Conservation (phyloP, 352 stramenopile species). For the Aphanomyces euteiches region DNA sequence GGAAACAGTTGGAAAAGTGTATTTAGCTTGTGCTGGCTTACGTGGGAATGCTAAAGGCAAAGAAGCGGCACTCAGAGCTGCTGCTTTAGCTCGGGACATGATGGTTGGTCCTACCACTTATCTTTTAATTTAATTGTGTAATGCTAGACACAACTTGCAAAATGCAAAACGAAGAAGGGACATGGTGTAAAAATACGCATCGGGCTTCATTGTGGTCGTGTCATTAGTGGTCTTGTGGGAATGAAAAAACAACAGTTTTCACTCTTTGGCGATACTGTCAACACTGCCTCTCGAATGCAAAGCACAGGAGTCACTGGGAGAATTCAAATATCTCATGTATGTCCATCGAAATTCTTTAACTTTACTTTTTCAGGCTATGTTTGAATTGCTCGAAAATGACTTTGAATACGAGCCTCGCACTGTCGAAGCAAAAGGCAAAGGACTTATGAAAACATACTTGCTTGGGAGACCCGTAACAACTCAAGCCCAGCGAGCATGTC, state of each 20-base stretch:
- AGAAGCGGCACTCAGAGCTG: conserved; percentile 66
- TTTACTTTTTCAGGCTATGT: conserved; percentile 39
- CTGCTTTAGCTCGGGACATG: conserved; percentile 79
- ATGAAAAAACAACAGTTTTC: conserved; percentile 92
- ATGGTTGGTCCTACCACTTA: conserved; percentile 25
- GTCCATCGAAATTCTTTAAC: not conserved
- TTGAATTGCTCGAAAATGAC: conserved; percentile 69
- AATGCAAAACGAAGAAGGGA: conserved; percentile 67
- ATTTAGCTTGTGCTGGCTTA: conserved; percentile 82
- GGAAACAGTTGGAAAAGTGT: conserved; percentile 90
- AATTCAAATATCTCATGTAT: conserved; percentile 71
- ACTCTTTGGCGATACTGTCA: conserved; percentile 92
- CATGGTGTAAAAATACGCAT: conserved; percentile 86
- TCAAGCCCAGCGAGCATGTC: conserved; percentile 50
- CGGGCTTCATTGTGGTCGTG: conserved; percentile 85
- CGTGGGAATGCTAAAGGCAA: conserved; percentile 80
- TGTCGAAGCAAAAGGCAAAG: conserved; percentile 85
- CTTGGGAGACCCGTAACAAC: conserved; percentile 68
- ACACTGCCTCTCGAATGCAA: conserved; percentile 87
- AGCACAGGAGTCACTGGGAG: conserved; percentile 74
- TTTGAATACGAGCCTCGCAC: conserved; percentile 76
- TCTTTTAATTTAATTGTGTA: no score
- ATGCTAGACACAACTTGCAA: conserved; percentile 10
- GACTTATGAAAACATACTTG: conserved; percentile 77
- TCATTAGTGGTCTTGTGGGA: conserved; percentile 86